These are phyloP conservation scores for Mortierella sp. DNA, from an alignment of 371 early-diverging fungal genomes.

Conservation along the genomic window DNA sequence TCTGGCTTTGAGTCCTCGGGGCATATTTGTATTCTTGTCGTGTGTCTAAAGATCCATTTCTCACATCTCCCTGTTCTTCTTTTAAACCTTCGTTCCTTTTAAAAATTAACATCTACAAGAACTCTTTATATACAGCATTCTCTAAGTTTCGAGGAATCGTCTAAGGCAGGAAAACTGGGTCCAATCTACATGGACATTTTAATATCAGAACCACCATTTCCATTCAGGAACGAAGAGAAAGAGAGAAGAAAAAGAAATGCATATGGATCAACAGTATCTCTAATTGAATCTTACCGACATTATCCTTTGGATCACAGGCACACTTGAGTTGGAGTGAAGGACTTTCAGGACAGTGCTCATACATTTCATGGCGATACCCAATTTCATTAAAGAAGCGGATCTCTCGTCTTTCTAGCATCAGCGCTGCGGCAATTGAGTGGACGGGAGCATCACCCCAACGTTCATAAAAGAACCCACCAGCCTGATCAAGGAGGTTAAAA, in stretches of 20 bases:
- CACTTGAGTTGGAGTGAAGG: conserved; percentile 66
- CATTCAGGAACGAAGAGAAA: background rate
- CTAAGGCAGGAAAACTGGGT: conserved; percentile 45
- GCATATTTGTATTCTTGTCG: too few relatives aligned
- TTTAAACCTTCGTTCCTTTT: background rate
- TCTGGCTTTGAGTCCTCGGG: too few relatives aligned
- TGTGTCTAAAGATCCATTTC: background rate
- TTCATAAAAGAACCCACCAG: conserved; percentile 95
- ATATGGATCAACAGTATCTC: background rate
- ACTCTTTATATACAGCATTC: too few relatives aligned
- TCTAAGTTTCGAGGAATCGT: conserved; percentile 35
- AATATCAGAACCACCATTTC: background rate
- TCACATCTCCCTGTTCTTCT: background rate
- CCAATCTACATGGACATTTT: conserved; percentile 31
- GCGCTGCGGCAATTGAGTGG: conserved; percentile 89
- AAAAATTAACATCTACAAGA: too few relatives aligned
- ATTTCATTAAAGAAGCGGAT: conserved; percentile 95
- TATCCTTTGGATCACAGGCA: conserved; percentile 61
- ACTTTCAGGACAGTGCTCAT: conserved; percentile 79
- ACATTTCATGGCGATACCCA: conserved; percentile 81
- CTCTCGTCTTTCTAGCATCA: conserved; percentile 82
- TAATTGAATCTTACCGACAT: conserved; percentile 32
- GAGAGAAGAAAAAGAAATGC: background rate
- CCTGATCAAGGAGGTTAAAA: conserved; percentile 83
- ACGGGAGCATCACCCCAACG: conserved; percentile 98